Base-by-base conservation (phyloP, 179 eudicot genomes). In the Drosera spatulata region DNA sequence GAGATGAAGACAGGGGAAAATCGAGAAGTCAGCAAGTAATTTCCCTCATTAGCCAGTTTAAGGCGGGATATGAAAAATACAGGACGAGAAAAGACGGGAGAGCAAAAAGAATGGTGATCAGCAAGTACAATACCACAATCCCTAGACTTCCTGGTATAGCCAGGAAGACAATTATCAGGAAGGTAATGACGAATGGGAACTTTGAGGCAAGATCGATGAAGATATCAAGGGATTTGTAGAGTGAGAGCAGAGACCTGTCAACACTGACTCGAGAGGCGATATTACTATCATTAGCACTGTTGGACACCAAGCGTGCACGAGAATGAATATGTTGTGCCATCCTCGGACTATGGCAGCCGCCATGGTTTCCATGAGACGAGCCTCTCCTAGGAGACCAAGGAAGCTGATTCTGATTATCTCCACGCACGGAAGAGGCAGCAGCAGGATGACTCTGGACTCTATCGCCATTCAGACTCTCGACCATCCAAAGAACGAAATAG, bases 401-500 rank as follows among this genome's bases (percentile, higher is more conserved):
- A 22, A 4, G 82, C 74, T 0, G 84, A 72, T 55, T 22, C 33
- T 22, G 33, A 22, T 22, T 22, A 22, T 22, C 1, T 22, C 33
- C 33, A 69, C 11, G 76, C 76, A 39, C 71, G 75, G 39, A 60
- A 37, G 50, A 61, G 42, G 42, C 79, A 64, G 4, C 71, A 41
- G 61, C 49, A 67, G 38, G 71, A 74, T 61, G 71, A 61, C 33
- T 22, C 33, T 22, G 33, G 33, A 62, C 62, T 64, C 86, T 77
- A 51, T 82, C 84, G 22, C 87, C 84, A 33, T 82, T 77, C 80
- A 82, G 73, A 48, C 84, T 77, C 74, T 82, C 84, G 44, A 82
- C 81, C 86, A 82, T 82, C 86, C 86, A 82, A 33, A 82, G 80
- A 50, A 82, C 75, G 51, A 82, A 82, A 57, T 77, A 79, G 73